Conservation (phyloP, 768 basidiomycete species). For the Mycena galericulata region DNA sequence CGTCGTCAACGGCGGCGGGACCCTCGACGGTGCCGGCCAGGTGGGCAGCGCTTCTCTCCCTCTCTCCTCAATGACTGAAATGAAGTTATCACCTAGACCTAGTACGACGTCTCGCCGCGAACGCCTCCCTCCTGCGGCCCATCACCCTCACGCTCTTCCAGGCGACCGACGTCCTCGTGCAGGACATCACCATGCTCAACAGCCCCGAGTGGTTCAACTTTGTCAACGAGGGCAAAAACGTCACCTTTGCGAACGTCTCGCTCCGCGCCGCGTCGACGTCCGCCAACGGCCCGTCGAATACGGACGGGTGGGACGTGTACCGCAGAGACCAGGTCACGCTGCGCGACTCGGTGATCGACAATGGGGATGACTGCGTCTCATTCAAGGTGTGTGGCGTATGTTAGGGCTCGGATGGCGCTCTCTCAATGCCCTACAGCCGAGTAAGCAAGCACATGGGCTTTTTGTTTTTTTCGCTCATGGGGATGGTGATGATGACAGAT, state of each 20-base stretch:
- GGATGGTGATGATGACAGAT: slow-evolving; percentile 39
- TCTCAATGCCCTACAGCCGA: slow-evolving; percentile 29
- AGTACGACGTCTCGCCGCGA: slow-evolving; percentile 63
- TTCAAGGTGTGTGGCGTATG: slow-evolving; percentile 61
- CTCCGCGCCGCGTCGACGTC: slow-evolving; percentile 61
- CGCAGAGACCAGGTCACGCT: slow-evolving; percentile 64
- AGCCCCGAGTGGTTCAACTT: slow-evolving; percentile 29
- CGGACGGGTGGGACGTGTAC: slow-evolving; percentile 76
- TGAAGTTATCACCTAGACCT: slow-evolving; percentile 54
- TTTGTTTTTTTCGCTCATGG: neutral
- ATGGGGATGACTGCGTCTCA: slow-evolving; percentile 71
- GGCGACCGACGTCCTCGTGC: slow-evolving; percentile 31
- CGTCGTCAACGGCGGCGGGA: slow-evolving; percentile 70
- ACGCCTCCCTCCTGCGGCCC: slow-evolving; percentile 32
- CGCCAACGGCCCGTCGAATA: slow-evolving; percentile 57
- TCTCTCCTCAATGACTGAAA: neutral
- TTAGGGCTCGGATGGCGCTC: neutral
- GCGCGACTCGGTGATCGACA: slow-evolving; percentile 62
- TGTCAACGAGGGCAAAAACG: slow-evolving; percentile 60
- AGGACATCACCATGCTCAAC: slow-evolving; percentile 32
- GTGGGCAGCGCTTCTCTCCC: too few species aligned
- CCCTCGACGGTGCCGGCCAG: slow-evolving; percentile 74
- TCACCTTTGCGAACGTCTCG: slow-evolving; percentile 60
- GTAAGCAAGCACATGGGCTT: slow-evolving; percentile 9
- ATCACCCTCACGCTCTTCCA: slow-evolving; percentile 31